A percentile compares a stretch with the other conserved stretches of the same genome.
phyloP scores from a whole-genome alignment of 768 basidiomycete genomes.

The Kockovaella imperatae region DNA sequence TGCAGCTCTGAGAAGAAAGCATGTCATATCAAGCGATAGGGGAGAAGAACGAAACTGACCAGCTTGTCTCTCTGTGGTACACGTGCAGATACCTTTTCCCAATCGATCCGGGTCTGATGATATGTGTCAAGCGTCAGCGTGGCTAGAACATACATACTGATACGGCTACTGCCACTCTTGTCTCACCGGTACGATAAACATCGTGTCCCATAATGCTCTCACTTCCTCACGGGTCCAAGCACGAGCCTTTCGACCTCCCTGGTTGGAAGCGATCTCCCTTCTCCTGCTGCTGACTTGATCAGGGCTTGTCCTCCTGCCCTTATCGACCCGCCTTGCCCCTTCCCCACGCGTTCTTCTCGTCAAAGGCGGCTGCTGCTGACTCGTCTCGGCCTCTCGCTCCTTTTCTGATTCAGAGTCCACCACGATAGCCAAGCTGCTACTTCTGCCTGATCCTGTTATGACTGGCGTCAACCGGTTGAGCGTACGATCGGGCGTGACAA shows the following conservation, averaged over 20 bases:
- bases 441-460: no score
- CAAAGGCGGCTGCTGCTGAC: no score
- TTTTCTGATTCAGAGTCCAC: no score
- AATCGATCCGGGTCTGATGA: conserved; percentile 8
- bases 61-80: conserved; percentile 21
- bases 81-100: conserved; percentile 18
- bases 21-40: not conserved
- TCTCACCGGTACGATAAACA: conserved; percentile 16
- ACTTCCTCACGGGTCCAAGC: conserved; percentile 18
- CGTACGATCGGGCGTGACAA: no score
- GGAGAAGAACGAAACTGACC: conserved; percentile 5
- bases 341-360: no score
- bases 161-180: not conserved
- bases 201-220: conserved; percentile 19
- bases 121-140: not conserved
- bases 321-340: conserved; percentile 3
- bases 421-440: no score
- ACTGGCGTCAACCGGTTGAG: no score
- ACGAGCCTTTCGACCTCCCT: conserved; percentile 6
- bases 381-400: no score
- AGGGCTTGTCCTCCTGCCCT: not conserved
- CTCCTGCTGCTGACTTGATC: not conserved
- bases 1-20: conserved; percentile 12
- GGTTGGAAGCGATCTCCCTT: no score
- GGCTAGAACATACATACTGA: no score